Conservation (phyloP, 257 asterid genomes). For the Nicotiana knightiana region DNA sequence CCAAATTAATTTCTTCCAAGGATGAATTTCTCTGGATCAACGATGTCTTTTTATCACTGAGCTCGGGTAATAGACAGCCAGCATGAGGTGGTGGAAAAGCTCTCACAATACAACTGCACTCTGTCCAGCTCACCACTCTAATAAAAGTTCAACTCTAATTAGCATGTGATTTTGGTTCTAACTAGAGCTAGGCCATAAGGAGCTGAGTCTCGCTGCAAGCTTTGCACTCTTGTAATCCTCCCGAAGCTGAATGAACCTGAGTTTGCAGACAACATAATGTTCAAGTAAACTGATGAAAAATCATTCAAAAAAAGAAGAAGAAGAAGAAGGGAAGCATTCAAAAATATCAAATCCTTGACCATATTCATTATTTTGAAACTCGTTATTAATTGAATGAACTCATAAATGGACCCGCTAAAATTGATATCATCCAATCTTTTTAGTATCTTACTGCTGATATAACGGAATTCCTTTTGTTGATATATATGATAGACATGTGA, state of each 20-base stretch:
- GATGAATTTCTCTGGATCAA: neutral
- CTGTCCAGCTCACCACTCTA: neutral
- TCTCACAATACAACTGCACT: neutral
- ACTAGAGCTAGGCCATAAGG: conserved; percentile 45
- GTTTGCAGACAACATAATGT: conserved; percentile 9
- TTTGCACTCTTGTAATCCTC: conserved; percentile 98
- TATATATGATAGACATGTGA: neutral
- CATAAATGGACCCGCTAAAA: neutral
- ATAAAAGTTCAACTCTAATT: neutral
- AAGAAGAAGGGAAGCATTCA: neutral
- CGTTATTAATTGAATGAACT: neutral
- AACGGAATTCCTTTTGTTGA: neutral
- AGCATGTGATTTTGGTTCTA: neutral
- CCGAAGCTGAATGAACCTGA: conserved; percentile 96
- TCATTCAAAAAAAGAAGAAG: neutral
- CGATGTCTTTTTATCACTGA: neutral
- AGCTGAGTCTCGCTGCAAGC: conserved; percentile 77
- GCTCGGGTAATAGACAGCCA: neutral
- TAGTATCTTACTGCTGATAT: neutral
- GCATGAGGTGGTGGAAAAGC: neutral
- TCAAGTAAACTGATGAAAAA: neutral
- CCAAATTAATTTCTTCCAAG: neutral
- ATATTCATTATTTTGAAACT: neutral
- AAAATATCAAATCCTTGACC: neutral
- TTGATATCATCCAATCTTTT: neutral